Conservation (phyloP, 495 filamentous ascomycete species). For the Penicillium taxi region DNA sequence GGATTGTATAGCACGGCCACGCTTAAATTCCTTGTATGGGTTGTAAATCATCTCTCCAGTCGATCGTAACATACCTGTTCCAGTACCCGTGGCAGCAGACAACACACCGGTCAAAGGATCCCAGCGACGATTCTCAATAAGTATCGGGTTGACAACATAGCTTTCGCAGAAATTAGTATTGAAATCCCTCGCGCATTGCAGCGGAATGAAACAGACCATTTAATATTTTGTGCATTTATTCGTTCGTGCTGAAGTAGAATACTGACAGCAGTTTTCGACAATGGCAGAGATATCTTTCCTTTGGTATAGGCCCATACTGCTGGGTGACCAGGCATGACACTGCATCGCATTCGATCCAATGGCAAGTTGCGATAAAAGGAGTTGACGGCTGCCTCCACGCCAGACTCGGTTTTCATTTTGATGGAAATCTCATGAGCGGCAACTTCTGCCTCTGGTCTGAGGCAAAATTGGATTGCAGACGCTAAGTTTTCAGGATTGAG, state of each 20-base stretch:
- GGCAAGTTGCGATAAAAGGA: constrained; percentile 62
- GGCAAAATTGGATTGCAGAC: constrained; percentile 60
- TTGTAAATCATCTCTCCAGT: constrained; percentile 26
- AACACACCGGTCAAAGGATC: constrained; percentile 43
- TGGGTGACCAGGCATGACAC: constrained; percentile 54
- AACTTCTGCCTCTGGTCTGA: constrained; percentile 50
- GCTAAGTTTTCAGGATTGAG: constrained; percentile 58
- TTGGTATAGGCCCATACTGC: constrained; percentile 62
- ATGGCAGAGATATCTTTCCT: constrained; percentile 33
- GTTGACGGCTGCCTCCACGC: constrained; percentile 63
- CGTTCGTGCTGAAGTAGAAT: constrained; percentile 51
- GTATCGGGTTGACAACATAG: constrained; percentile 23
- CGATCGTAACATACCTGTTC: constrained; percentile 19
- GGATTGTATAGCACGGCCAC: constrained; percentile 3
- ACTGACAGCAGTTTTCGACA: constrained; percentile 62
- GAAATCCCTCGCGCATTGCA: constrained; percentile 23
- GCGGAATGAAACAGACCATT: constrained; percentile 19
- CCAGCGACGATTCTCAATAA: constrained; percentile 31
- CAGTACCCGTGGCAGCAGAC: constrained; percentile 19
- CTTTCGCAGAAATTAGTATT: constrained; percentile 13
- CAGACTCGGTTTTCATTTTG: constrained; percentile 60
- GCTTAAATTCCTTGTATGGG: constrained; percentile 25
- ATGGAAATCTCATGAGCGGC: constrained; percentile 53
- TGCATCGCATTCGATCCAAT: constrained; percentile 63
- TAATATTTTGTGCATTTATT: constrained; percentile 55